Evolutionary conservation across 805 yeast species (phyloP), one percentile per base, ranked within the genome.

Genomic region (Kuraishia hungarica): DNA sequence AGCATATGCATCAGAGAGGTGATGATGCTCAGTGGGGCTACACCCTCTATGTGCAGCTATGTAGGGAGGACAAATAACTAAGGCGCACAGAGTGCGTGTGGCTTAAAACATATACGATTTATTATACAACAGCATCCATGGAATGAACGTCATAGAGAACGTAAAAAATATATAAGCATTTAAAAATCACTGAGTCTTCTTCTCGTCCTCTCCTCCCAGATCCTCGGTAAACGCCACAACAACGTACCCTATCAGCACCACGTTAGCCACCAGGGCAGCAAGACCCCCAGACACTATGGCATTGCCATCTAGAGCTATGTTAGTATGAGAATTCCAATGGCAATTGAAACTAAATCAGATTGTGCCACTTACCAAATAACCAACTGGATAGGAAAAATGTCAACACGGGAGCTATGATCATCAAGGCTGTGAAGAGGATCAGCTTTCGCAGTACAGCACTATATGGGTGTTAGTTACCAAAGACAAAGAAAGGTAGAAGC

Each of bases 211-310:
- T 7, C 21, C 24, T 5, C 35, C 28, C 11, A 67, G 62, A 2
- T 85, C 86, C 65, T 88, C 96, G 22, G 77, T 78, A 69, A 87
- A 87, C 1, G 96, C 94, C 57, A 80, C 87, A 19, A 85, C 74
- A 39, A 88, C 82, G 63, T 86, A 88, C 0, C 87, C 88, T 53
- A 87, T 79, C 60, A 88, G 72, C 21, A 88, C 94, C 6, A 84
- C 70, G 64, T 88, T 88, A 26, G 94, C 94, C 55, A 81, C 80
- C 19, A 81, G 74, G 2, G 94, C 94, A 43, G 92, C 89, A n/a
- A 84, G 64, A 2, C 94, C 94, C 48, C 96, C 96, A 53, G 90
- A 83, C 13, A 85, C 71, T 15, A 87, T 68, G 1, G 91, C 79
- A 62, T 80, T 87, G 51, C 73, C 75, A 54, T 62, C 65, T 56